Base-by-base conservation (phyloP, 164 flowering plant genomes). In the Taxillus chinensis region DNA sequence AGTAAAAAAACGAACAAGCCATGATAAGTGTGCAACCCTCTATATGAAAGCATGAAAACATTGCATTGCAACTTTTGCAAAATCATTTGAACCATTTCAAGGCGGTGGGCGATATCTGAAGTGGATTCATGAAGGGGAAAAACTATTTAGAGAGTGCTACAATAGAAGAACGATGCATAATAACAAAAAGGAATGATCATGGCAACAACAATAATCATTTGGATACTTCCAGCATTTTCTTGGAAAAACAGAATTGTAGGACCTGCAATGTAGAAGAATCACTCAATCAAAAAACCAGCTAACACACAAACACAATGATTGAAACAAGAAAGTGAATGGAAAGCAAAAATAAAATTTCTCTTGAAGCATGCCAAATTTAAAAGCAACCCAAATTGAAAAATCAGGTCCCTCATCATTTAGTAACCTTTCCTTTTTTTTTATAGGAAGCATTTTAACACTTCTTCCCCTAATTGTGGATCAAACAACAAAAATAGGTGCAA, bases 211-310 rank as follows among this genome's bases (percentile, higher is more conserved):
- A 8, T 39, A 9, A 58, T 41, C 15, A 62, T 40, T 41, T 86
- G 96, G 99, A 93, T 95, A 95, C 99, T 95, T 71, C 99, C 99
- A 68, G 99, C 99, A 82, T 95, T 95, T 78, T 95, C 99, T 74
- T 95, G 99, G 78, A 95, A 95, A 70, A 91, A 91, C 64, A 95
- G 71, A 43, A 95, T 75, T n/a, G 99, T 95, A 46, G 99, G 99
- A 68, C 99, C 99, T 95, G 96, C 78, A 87, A 17, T 4, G 14
- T 1, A 69, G 54, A 70, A 15, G 41, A 72, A 57, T 45, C 67
- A 15, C 5, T 27, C 27, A 27, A 27, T 27, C 27, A 27, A 27
- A 27, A 27, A 27, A 27, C 27, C 27, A 27, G 27, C 27, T 0
- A 27, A 27, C 27, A 27, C 27, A 27, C 27, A 27, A 27, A 27